phyloP scores from a whole-genome alignment of 371 early-diverging fungal species.

The Mortierella sp. region DNA sequence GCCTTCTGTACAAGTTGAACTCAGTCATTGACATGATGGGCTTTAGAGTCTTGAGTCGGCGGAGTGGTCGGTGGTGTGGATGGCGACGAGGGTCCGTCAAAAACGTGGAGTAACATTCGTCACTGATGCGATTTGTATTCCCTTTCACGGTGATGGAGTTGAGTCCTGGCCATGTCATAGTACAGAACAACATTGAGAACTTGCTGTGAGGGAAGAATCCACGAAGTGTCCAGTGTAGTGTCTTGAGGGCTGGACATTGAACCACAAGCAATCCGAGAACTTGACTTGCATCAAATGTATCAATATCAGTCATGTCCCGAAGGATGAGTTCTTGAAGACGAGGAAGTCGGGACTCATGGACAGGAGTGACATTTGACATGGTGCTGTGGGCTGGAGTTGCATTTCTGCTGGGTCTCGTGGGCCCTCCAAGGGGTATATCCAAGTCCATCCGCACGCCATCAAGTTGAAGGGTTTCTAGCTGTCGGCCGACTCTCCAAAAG shows the following conservation, averaged over 20 bases:
- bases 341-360: constrained; percentile 5
- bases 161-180: constrained; percentile 22
- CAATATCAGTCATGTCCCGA: neutral
- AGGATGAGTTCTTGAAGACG: constrained; percentile 8
- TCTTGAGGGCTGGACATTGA: constrained; percentile 12
- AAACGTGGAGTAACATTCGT: no score
- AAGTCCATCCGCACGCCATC: constrained; percentile 7
- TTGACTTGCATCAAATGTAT: neutral
- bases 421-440: neutral
- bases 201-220: no score
- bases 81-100: no score
- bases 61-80: no score
- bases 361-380: neutral
- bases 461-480: constrained; percentile 13
- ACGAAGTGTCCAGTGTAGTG: constrained; percentile 10
- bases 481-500: constrained; percentile 17
- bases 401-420: neutral
- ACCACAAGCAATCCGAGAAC: constrained; percentile 9
- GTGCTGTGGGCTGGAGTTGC: neutral
- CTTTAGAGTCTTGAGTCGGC: no score
- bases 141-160: no score
- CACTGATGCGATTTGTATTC: no score
- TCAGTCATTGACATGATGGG: no score
- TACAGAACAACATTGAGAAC: constrained; percentile 2
- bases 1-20: no score